Percentiles rank a stretch among this genome's conserved stretches.
These are phyloP conservation scores for Piper longum DNA, from an alignment of 164 flowering plant species.

Conservation along the genomic window DNA sequence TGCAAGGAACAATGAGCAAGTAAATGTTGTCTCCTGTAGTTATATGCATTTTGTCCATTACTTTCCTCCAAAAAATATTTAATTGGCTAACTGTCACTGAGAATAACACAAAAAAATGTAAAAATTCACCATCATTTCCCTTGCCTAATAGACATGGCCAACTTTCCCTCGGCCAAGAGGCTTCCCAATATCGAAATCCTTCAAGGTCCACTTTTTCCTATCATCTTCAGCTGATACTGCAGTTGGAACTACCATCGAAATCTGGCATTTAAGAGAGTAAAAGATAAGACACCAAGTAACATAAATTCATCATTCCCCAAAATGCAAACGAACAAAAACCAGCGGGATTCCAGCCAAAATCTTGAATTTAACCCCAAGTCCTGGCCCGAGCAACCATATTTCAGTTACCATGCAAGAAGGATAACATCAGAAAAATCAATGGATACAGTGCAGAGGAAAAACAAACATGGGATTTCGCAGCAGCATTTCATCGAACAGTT, in stretches of 20 bases:
- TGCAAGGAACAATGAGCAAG: too few species aligned
- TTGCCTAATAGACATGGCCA: conserved; percentile 89
- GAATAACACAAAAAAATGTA: neutral
- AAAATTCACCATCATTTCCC: conserved; percentile 66
- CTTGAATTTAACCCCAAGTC: neutral
- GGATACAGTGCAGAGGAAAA: too few species aligned
- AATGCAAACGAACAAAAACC: too few species aligned
- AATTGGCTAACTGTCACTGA: neutral
- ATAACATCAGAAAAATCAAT: too few species aligned
- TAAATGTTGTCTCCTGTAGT: too few species aligned
- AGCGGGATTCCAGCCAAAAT: neutral
- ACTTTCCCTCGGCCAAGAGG: conserved; percentile 97
- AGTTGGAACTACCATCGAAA: conserved; percentile 19
- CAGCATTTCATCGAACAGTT: neutral
- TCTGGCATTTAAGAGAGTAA: neutral
- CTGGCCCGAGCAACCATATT: neutral
- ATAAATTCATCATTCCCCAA: neutral
- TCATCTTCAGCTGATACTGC: conserved; percentile 40
- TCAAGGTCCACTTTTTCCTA: conserved; percentile 59
- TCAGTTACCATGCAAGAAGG: neutral
- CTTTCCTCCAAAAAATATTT: too few species aligned
- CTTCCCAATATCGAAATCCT: conserved; percentile 91
- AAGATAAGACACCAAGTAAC: neutral
- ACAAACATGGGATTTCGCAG: too few species aligned
- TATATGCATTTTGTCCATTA: too few species aligned